These are phyloP conservation scores for Starmerella bacillaris DNA, from an alignment of 805 yeast genomes.

Conservation along the genomic window DNA sequence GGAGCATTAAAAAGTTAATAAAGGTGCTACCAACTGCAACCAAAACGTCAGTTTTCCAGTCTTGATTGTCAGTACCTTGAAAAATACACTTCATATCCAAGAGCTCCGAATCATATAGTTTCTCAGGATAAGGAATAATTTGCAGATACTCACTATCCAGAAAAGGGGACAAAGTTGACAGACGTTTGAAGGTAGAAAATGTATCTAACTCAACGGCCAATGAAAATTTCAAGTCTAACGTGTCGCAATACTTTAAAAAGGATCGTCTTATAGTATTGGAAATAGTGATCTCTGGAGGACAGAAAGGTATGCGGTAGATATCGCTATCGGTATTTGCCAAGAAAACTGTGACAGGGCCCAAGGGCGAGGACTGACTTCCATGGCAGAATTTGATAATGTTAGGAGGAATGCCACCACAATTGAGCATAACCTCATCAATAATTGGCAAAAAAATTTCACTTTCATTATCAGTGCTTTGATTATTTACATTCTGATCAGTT, in stretches of 20 bases:
- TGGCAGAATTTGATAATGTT: slow-evolving; percentile 21
- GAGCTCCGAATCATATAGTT: slow-evolving; percentile 32
- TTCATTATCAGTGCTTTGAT: no score
- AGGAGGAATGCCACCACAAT: slow-evolving; percentile 21
- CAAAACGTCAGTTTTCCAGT: slow-evolving; percentile 9
- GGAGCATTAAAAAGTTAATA: slow-evolving; percentile 8
- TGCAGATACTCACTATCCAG: slow-evolving; percentile 36
- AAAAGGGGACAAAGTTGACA: slow-evolving; percentile 2
- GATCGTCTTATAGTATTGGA: slow-evolving; percentile 13
- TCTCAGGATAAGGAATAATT: slow-evolving; percentile 37
- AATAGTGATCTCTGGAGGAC: slow-evolving; percentile 30
- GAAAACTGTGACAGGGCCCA: slow-evolving; percentile 37
- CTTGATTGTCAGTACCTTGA: slow-evolving; percentile 14
- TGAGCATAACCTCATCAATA: slow-evolving; percentile 3
- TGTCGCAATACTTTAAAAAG: slow-evolving; percentile 3
- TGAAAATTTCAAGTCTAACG: slow-evolving; percentile 22
- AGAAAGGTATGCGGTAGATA: slow-evolving; percentile 44
- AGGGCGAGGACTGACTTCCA: slow-evolving; percentile 25
- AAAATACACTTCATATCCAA: slow-evolving; percentile 13
- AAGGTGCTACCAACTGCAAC: slow-evolving; percentile 7
- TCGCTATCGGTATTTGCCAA: slow-evolving; percentile 40
- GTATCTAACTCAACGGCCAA: slow-evolving; percentile 21
- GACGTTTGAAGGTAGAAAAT: slow-evolving; percentile 6
- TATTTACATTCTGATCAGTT: no score
- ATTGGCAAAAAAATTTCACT: no score